phyloP scores from a whole-genome alignment of 306 rosid genomes.

The Purshia tridentata region DNA sequence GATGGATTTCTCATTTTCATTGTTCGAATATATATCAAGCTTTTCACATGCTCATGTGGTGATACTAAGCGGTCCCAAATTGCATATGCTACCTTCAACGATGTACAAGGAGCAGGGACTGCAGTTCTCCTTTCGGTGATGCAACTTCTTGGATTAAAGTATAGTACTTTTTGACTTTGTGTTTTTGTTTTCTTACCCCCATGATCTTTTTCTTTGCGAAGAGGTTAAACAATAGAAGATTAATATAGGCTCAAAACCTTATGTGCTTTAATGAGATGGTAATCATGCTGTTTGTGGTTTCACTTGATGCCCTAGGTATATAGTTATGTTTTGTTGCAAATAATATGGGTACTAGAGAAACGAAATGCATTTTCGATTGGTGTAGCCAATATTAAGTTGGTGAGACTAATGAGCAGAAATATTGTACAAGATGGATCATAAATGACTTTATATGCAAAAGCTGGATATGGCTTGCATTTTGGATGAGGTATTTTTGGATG shows the following conservation, averaged over 20 bases:
- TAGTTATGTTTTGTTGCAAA: not conserved
- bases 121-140: slow-evolving; percentile 86
- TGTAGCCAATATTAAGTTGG: not conserved
- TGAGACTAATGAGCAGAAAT: not conserved
- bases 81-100: slow-evolving; percentile 89
- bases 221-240: not conserved
- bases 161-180: not conserved
- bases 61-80: slow-evolving; percentile 83
- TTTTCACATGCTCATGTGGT: slow-evolving; percentile 44
- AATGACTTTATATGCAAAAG: not conserved
- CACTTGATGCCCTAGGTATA: not conserved
- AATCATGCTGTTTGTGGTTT: not conserved
- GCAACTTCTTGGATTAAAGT: not conserved
- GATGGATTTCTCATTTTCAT: not conserved
- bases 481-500: not conserved
- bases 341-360: not conserved
- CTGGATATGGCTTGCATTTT: not conserved
- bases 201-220: not conserved
- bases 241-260: not conserved
- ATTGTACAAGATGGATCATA: no score
- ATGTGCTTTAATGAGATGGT: not conserved
- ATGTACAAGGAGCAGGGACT: slow-evolving; percentile 91
- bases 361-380: slow-evolving; percentile 4
- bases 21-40: slow-evolving; percentile 5
- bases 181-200: not conserved